Evolutionary conservation across 1,139 yeast genomes (phyloP).

Genomic region (Suhomyces ambrosiae): DNA sequence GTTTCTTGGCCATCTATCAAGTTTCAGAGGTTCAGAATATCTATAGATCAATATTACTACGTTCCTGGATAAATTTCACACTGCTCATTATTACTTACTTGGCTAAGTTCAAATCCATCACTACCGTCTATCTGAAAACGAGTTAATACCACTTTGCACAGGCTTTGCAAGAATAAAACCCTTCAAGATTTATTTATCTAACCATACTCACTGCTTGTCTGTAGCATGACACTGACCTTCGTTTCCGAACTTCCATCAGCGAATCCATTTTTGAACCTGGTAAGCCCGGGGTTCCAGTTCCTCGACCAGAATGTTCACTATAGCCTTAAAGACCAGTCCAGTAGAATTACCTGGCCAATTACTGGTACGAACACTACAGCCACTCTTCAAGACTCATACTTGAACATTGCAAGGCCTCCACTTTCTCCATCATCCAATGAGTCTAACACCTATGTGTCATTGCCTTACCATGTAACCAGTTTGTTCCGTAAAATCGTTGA

Average conservation of each 20-base stretch:
- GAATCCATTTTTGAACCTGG: constrained; percentile 37
- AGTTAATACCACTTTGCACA: too few species aligned
- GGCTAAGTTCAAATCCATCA: too few species aligned
- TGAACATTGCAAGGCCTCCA: constrained; percentile 45
- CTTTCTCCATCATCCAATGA: constrained; percentile 32
- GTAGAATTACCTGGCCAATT: constrained; percentile 45
- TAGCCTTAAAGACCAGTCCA: constrained; percentile 20
- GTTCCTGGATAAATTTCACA: too few species aligned
- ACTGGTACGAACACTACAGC: constrained; percentile 25
- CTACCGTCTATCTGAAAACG: too few species aligned
- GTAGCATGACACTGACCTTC: constrained; percentile 7
- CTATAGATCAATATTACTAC: too few species aligned
- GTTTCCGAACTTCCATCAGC: constrained; percentile 26
- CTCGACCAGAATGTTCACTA: constrained; percentile 42
- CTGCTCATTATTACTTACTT: too few species aligned
- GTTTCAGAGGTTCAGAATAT: too few species aligned
- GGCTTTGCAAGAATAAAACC: too few species aligned
- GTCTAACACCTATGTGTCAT: constrained; percentile 45
- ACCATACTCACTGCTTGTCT: too few species aligned
- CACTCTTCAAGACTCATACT: constrained; percentile 30
- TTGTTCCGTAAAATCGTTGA: constrained; percentile 32
- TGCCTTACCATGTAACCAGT: constrained; percentile 43
- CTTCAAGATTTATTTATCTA: too few species aligned
- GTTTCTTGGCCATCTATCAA: too few species aligned
- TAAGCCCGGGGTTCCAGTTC: constrained; percentile 40